Base-by-base conservation (phyloP, 169 alveolate genomes). In the Ichthyophthirius multifiliis region DNA sequence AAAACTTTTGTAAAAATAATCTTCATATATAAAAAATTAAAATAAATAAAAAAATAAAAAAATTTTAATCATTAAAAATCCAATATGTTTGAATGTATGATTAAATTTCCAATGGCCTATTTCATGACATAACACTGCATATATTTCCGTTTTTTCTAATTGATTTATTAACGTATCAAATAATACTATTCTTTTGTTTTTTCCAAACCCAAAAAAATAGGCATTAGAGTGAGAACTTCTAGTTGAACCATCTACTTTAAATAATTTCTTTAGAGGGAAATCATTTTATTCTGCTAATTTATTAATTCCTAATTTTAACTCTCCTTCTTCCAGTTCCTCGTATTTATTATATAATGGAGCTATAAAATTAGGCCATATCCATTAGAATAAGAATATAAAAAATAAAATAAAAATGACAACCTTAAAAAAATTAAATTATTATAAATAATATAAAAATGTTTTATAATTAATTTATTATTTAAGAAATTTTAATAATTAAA, bases 221-320 rank as follows among this genome's bases (percentile, higher is more conserved):
- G 99, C 99, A 89, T 97, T 98, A 65, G 98, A 93, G 90, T 97
- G 99, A 74, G 96, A 89, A n/a, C 97, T 90, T 43, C 99, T 88
- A 85, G 88, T 89, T 41, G 98, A 94, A 35, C 94, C 96, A 87
- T 98, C 99, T 86, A 98, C 94, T 44, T 94, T 96, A 83, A 92
- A 96, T 34, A 98, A 93, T 82, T 96, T 95, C 16, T 91, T 90
- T 47, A 97, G 86, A 13, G 99, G 99, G 93, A 96, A 98, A 16
- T 95, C 82, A 30, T 87, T 82, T 75, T 81, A 71, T 63, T 82
- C 44, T 15, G 97, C 96, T 64, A 97, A 80, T 32, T 76, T 93
- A 55, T 91, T 89, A 27, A 98, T 96, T 16, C 93, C 90, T 27
- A 65, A 77, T 71, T 90, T 90, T 35, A 98, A 95, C 44, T 91